Evolutionary conservation across 176 grass and related monocot genomes (phyloP), one percentile per base, ranked within the genome.

Genomic region (Phyllostachys edulis): DNA sequence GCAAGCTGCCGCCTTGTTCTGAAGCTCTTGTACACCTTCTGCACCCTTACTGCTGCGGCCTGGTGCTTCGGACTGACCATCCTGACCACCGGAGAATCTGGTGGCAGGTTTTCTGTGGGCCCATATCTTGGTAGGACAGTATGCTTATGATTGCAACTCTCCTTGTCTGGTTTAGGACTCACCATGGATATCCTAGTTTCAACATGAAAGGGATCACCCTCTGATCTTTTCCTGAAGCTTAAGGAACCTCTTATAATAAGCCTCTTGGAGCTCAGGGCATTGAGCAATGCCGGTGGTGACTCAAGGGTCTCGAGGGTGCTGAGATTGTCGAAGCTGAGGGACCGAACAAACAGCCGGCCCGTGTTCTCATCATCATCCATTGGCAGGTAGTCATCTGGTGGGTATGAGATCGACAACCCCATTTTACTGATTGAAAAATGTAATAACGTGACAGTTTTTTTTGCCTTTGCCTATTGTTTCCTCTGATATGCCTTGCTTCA

Each of bases 11-110:
- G 83, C 83, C 94, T 94, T 11, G 85, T 97, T 50, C 94, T 80
- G 77, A 97, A 97, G 40, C 94, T 90, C 85, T 97, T 97, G 76
- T 97, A 92, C 82, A 94, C 94, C 87, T 97, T 97, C 85, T 97
- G 91, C 73, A 97, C 61, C 69, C 85, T 97, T 21, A 97, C 78
- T 3, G 94, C 91, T 9, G 94, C 91, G 27, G 87, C 89, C 51
- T 90, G 80, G 26, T 97, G 94, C 37, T 84, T 86, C 1, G 85
- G 83, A 75, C 87, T 92, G 46, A 75, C 17, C 17, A 74, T 75
- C 10, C 52, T 64, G 40, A 89, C 76, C 15, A 80, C 64, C 2
- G 51, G 42, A 34, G 54, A 76, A 24, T 88, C 88, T 7, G 55
- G 49, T 8, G 85, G 24, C 37, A 29, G 78, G 29, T 89, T 79